Evolutionary conservation across 495 filamentous ascomycete species (phyloP).

Genomic region (Aspergillus sclerotiicarbonarius): DNA sequence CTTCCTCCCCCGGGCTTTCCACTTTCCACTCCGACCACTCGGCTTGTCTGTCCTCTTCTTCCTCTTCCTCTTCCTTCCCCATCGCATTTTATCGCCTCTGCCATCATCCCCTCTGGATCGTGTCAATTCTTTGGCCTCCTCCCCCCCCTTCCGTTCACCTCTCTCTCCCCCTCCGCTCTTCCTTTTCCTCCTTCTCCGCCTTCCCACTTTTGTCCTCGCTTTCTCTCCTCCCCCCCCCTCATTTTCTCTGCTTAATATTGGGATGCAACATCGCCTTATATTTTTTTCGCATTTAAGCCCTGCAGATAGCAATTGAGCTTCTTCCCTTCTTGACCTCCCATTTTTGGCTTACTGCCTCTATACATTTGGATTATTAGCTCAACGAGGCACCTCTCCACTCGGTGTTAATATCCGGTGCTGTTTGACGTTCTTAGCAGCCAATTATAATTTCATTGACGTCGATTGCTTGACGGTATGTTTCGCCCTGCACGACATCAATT

Average conservation of each 20-base stretch:
- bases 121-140: slow-evolving; percentile 5
- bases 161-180: slow-evolving; percentile 10
- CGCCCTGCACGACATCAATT: background rate
- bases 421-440: background rate
- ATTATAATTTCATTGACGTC: slow-evolving; percentile 6
- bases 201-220: slow-evolving; percentile 14
- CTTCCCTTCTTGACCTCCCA: slow-evolving; percentile 19
- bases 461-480: background rate
- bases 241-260: slow-evolving; percentile 14
- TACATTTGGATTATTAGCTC: background rate
- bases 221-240: slow-evolving; percentile 18
- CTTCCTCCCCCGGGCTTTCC: slow-evolving; percentile 10
- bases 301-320: slow-evolving; percentile 22
- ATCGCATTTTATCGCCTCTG: slow-evolving; percentile 14
- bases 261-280: slow-evolving; percentile 13
- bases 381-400: background rate
- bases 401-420: background rate
- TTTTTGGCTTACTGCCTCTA: slow-evolving; percentile 10
- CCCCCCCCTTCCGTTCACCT: slow-evolving; percentile 12
- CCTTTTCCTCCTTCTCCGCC: slow-evolving; percentile 14
- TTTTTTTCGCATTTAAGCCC: slow-evolving; percentile 19
- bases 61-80: slow-evolving; percentile 19
- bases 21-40: slow-evolving; percentile 13
- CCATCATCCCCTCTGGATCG: slow-evolving; percentile 7
- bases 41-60: slow-evolving; percentile 31